A percentile compares a stretch with the other conserved stretches of the same genome.
phyloP scores from a whole-genome alignment of 495 filamentous ascomycete genomes.

The Penicillium silybi region DNA sequence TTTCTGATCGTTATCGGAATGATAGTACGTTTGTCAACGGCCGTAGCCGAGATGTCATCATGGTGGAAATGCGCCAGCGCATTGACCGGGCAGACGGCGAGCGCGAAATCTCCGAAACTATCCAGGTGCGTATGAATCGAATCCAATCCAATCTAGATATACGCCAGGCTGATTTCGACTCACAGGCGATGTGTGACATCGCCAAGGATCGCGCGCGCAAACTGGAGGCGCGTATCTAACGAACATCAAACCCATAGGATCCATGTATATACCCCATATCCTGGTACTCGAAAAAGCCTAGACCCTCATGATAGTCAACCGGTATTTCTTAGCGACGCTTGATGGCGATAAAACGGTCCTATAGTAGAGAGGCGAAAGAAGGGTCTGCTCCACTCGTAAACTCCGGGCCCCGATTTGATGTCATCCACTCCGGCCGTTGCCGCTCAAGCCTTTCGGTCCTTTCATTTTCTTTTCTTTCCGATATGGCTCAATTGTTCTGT shows the following conservation, averaged over 20 bases:
- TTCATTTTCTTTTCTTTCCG: constrained; percentile 4
- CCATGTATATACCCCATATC: neutral
- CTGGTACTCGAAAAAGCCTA: neutral
- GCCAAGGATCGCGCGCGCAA: constrained; percentile 59
- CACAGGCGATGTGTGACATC: constrained; percentile 70
- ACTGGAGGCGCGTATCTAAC: constrained; percentile 32
- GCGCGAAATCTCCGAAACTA: constrained; percentile 67
- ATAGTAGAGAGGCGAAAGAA: neutral
- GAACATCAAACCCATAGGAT: neutral
- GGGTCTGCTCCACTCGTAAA: constrained; percentile 18
- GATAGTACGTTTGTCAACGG: constrained; percentile 84
- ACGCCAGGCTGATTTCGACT: constrained; percentile 1
- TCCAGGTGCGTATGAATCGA: constrained; percentile 56
- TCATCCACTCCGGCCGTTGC: constrained; percentile 28
- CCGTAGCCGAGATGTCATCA: constrained; percentile 63
- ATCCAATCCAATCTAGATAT: neutral
- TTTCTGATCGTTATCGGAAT: constrained; percentile 10
- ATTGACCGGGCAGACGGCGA: constrained; percentile 66
- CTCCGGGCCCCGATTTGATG: constrained; percentile 22
- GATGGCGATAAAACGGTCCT: neutral
- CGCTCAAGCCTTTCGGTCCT: constrained; percentile 16
- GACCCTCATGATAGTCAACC: neutral
- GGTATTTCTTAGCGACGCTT: constrained; percentile 3
- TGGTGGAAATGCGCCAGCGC: constrained; percentile 78
- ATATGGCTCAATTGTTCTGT: neutral